Evolutionary conservation across 2,329 filamentous ascomycete species (phyloP).

Genomic region (Fusarium sp.): DNA sequence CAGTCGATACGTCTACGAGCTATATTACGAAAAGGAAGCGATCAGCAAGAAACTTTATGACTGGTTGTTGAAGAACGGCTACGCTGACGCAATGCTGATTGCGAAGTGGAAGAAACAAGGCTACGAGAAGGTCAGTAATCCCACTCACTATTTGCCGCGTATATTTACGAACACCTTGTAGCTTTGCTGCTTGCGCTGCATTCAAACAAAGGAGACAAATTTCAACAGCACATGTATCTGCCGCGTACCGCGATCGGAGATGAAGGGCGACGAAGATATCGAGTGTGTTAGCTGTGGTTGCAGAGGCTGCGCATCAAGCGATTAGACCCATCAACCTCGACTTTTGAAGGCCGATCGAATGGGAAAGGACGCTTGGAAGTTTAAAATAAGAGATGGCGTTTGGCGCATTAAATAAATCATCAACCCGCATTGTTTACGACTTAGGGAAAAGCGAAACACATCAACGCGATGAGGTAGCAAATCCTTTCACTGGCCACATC

Average conservation of each 20-base stretch:
- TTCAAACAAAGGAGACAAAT: constrained; percentile 99
- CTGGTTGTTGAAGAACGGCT: constrained; percentile 95
- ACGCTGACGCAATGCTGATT: constrained; percentile 94
- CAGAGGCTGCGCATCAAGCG: constrained; percentile 87
- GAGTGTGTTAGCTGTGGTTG: constrained; percentile 97
- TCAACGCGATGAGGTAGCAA: constrained; percentile 53
- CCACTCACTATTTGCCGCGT: neutral
- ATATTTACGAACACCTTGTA: constrained; percentile 55
- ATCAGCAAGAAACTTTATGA: constrained; percentile 94
- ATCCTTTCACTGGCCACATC: constrained; percentile 52
- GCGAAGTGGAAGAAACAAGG: constrained; percentile 99
- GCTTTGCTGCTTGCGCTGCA: constrained; percentile 94
- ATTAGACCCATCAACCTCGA: constrained; percentile 62
- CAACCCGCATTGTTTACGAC: constrained; percentile 4
- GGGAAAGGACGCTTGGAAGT: constrained; percentile 1
- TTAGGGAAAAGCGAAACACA: constrained; percentile 21
- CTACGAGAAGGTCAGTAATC: constrained; percentile 86
- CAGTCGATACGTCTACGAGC: constrained; percentile 92
- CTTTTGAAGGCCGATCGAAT: neutral
- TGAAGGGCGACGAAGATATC: constrained; percentile 91
- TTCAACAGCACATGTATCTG: constrained; percentile 98
- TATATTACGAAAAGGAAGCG: constrained; percentile 98
- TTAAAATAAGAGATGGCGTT: constrained; percentile 42
- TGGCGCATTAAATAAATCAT: constrained; percentile 41
- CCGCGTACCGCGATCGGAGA: constrained; percentile 87